Base-by-base conservation (phyloP, 2,329 filamentous ascomycete genomes). In the Xylaria sp. region DNA sequence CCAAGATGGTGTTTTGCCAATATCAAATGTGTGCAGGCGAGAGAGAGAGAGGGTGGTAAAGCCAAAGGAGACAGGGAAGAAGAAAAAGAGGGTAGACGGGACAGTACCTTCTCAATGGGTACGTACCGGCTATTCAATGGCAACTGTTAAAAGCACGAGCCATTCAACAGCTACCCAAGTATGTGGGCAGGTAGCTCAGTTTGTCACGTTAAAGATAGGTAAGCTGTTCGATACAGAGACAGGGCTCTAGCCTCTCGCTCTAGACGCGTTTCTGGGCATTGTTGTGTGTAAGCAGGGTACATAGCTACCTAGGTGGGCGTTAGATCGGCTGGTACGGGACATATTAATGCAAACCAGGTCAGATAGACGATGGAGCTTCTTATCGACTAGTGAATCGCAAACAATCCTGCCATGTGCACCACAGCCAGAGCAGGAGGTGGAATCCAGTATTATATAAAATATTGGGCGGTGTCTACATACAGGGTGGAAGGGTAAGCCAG, bases 381-480 rank as follows among this genome's bases (percentile, higher is more conserved):
- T 12, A 37, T 39, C 13, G 52, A 39, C 6, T 54, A 23, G 18
- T 44, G 34, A 65, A 52, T 59, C 6, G 44, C 31, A 58, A 50
- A 59, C 15, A 41, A 48, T 34, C 18, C 39, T 34, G 51, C 34
- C 15, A 23, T 37, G 28, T 23, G 18, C 7, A 2, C 10, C 20
- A 18, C 7, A 44, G 34, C 18, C 12, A 23, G n/a, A 20, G 34
- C n/a, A n/a, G 7, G 28, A 39, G 39, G 5, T 34, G 23, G 12
- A 18, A 9, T 9, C n/a, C 46, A 48, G 15, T 20, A 39, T 10
- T 15, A 12, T 34, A 12, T 34, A 12, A 63, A 13, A 39, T 25
- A 18, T 23, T 15, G 34, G 50, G 39, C 25, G 34, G 34, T 2
- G 9, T 50, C 12, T 39, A 51, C 2, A 6, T 31, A n/a, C 2